Evolutionary conservation across 768 basidiomycete genomes (phyloP).

Genomic region (Daedaleopsis sinensis): DNA sequence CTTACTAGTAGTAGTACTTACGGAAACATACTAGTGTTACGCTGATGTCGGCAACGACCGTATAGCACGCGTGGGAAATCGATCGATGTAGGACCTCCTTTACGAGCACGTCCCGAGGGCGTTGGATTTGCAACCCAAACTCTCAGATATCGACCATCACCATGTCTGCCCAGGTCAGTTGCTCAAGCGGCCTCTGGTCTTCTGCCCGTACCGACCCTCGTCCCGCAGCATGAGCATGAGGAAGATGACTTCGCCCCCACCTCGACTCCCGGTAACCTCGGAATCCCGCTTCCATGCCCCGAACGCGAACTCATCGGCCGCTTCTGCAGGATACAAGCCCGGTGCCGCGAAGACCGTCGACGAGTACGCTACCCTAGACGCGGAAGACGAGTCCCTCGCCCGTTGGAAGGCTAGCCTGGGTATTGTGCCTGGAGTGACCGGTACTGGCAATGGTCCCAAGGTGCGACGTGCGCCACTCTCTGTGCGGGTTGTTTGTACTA

Average conservation of each 20-base stretch:
- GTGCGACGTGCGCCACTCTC: conserved; percentile 38
- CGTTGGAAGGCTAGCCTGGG: conserved; percentile 97
- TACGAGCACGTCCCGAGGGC: conserved; percentile 18
- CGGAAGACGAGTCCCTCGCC: conserved; percentile 88
- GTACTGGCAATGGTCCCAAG: conserved; percentile 61
- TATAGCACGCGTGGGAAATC: conserved; percentile 71
- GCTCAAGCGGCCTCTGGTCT: background rate
- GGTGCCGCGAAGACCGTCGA: conserved; percentile 70
- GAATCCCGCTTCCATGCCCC: conserved; percentile 9
- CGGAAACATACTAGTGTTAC: background rate
- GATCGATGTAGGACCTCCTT: conserved; percentile 42
- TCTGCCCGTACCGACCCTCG: conserved; percentile 11
- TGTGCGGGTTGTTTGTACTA: background rate
- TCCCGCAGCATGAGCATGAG: conserved; percentile 65
- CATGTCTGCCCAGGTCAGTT: conserved; percentile 57
- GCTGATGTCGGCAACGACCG: conserved; percentile 45
- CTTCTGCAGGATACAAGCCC: conserved; percentile 70
- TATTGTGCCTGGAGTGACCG: conserved; percentile 56
- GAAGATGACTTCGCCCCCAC: conserved; percentile 71
- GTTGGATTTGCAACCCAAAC: conserved; percentile 21
- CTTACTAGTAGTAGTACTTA: too few species aligned
- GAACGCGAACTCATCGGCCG: conserved; percentile 1
- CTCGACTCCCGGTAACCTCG: conserved; percentile 61
- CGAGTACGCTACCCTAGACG: conserved; percentile 85
- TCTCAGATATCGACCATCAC: conserved; percentile 21